Conservation (phyloP, 441 rosid genomes). For the Aleurites moluccanus region DNA sequence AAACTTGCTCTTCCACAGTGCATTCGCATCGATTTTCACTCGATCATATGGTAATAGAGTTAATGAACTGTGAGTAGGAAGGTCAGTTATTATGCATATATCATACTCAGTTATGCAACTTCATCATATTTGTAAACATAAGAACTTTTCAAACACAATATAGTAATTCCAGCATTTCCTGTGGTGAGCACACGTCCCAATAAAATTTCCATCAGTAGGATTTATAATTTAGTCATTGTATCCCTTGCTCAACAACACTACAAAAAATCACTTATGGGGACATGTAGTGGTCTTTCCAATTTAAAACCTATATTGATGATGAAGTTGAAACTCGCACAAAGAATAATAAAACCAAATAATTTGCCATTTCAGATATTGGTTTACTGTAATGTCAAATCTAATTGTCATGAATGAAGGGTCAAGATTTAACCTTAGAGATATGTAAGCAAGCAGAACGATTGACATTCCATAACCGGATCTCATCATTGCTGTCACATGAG, state of each 20-base stretch:
- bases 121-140: too few relatives aligned
- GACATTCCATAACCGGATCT: conserved; percentile 45
- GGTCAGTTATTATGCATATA: background rate
- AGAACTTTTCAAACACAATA: background rate
- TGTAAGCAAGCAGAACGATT: conserved; percentile 25
- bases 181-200: background rate
- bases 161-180: background rate
- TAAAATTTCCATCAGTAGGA: background rate
- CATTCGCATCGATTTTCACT: background rate
- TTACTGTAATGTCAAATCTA: background rate
- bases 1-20: background rate
- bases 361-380: background rate
- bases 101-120: background rate
- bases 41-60: background rate
- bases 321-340: background rate
- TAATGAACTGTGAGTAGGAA: background rate
- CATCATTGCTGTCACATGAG: conserved; percentile 40
- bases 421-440: conserved; percentile 33
- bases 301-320: background rate
- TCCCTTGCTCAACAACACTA: background rate
- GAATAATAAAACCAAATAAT: conserved; percentile 5
- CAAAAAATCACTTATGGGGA: background rate
- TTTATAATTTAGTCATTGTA: background rate
- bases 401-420: background rate
- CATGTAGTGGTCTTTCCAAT: background rate